A percentile compares a stretch with the other conserved stretches of the same genome.
Evolutionary conservation across 768 basidiomycete species (phyloP).

Genomic region (Hygrophorus russula): DNA sequence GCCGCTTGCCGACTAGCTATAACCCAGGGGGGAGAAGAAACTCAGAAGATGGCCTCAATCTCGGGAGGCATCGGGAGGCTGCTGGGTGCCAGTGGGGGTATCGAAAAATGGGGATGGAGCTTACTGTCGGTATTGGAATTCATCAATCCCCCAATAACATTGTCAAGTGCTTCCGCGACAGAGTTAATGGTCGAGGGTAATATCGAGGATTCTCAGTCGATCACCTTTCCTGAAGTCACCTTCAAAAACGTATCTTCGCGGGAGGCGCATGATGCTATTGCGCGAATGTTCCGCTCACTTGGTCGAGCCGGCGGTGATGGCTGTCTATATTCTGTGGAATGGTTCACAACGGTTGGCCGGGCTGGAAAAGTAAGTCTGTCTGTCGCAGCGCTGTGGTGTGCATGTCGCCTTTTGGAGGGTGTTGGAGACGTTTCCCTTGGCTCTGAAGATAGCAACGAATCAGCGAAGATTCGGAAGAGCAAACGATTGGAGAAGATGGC

Average conservation of each 20-base stretch:
- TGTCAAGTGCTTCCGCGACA: slow-evolving; percentile 36
- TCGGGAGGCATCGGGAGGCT: slow-evolving; percentile 46
- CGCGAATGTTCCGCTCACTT: slow-evolving; percentile 61
- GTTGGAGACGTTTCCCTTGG: slow-evolving; percentile 37
- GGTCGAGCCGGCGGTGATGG: slow-evolving; percentile 60
- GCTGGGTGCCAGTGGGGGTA: slow-evolving; percentile 70
- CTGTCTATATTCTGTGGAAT: slow-evolving; percentile 71
- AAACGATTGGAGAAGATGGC: slow-evolving; percentile 54
- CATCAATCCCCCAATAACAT: slow-evolving; percentile 34
- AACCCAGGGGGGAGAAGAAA: background rate
- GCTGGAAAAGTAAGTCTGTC: slow-evolving; percentile 32
- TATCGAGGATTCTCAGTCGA: slow-evolving; percentile 19
- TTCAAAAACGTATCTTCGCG: slow-evolving; percentile 46
- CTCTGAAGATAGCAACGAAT: slow-evolving; percentile 14
- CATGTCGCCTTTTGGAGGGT: slow-evolving; percentile 67
- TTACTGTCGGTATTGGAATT: slow-evolving; percentile 78
- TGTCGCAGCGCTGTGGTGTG: slow-evolving; percentile 78
- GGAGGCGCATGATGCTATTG: slow-evolving; percentile 42
- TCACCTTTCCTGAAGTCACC: slow-evolving; percentile 46
- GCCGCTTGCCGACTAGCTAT: slow-evolving; percentile 48
- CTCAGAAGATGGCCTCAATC: slow-evolving; percentile 23
- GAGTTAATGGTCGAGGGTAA: slow-evolving; percentile 50
- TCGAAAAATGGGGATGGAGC: slow-evolving; percentile 90
- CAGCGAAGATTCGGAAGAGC: slow-evolving; percentile 22
- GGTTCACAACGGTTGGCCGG: slow-evolving; percentile 54